Conservation (phyloP, 208 protist genomes). For the Leptomonas pyrrhocoris region DNA sequence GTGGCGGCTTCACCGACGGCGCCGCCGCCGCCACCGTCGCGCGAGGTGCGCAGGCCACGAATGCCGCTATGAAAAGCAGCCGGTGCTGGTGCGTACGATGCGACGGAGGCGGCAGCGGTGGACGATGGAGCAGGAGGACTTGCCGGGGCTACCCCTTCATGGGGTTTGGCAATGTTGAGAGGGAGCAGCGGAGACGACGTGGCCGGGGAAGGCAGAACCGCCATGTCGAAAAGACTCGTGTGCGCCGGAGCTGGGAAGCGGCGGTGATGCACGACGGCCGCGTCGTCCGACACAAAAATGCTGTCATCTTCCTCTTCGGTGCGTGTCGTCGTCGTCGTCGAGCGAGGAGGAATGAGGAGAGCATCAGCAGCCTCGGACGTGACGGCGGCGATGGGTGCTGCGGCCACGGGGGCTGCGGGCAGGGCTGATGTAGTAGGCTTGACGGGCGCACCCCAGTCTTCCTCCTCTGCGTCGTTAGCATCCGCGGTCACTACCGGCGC, state of each 20-base stretch:
- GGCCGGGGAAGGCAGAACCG: neutral
- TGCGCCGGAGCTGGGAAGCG: neutral
- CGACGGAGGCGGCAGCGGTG: neutral
- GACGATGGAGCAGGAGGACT: neutral
- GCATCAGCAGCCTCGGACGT: neutral
- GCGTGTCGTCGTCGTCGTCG: no score
- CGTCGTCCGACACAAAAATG: conserved; percentile 19
- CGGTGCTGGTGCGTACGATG: conserved; percentile 9
- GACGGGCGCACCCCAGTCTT: conserved; percentile 8
- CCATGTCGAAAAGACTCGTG: neutral
- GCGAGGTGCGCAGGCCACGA: conserved; percentile 12
- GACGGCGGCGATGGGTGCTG: neutral
- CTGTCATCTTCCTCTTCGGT: neutral
- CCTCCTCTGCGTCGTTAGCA: neutral
- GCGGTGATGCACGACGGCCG: neutral
- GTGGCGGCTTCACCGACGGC: neutral
- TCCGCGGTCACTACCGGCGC: neutral
- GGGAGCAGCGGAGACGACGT: neutral
- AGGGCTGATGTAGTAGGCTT: neutral
- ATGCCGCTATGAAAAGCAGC: conserved; percentile 25
- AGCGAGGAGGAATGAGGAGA: no score
- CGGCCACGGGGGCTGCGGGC: neutral
- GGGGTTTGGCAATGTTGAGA: neutral
- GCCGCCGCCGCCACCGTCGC: neutral
- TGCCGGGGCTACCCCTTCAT: neutral